Evolutionary conservation across 192 early-diverging fungal genomes (phyloP).

Genomic region (Entrophospora sp.): DNA sequence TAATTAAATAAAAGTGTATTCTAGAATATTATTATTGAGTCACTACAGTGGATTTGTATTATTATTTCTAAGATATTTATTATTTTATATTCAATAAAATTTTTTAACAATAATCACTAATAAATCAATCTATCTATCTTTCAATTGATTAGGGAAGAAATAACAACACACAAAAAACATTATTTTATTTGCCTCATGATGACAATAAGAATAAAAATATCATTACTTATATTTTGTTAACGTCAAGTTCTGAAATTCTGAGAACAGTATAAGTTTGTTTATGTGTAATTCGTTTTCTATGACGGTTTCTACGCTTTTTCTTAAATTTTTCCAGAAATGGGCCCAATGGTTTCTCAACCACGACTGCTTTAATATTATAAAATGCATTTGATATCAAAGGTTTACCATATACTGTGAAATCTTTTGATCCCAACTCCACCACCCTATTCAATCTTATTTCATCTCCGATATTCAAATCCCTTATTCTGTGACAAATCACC

Average conservation of each 20-base stretch:
- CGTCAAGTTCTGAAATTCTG: conserved; percentile 59
- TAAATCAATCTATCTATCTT: too few relatives aligned
- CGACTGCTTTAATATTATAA: conserved; percentile 72
- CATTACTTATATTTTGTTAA: too few relatives aligned
- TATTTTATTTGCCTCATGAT: too few relatives aligned
- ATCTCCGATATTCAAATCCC: conserved; percentile 81
- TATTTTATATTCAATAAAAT: too few relatives aligned
- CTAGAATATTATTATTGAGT: too few relatives aligned
- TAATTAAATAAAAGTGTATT: too few relatives aligned
- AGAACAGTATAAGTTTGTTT: conserved; percentile 67
- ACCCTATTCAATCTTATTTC: conserved; percentile 78
- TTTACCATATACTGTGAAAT: conserved; percentile 77
- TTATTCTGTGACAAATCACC: conserved; percentile 72
- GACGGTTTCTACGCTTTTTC: conserved; percentile 73
- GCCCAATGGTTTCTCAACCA: conserved; percentile 82
- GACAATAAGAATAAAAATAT: too few relatives aligned
- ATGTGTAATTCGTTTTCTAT: conserved; percentile 57
- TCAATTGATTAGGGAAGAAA: too few relatives aligned
- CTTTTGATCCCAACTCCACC: conserved; percentile 74
- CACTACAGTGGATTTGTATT: too few relatives aligned
- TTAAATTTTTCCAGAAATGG: conserved; percentile 64
- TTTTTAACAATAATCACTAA: too few relatives aligned
- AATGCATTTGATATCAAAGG: conserved; percentile 71
- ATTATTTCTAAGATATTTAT: too few relatives aligned
- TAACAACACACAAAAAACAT: too few relatives aligned